These are phyloP conservation scores for Antitrichia curtipendula DNA, from an alignment of 225 moss, liverwort and hornwort genomes.

Conservation along the genomic window DNA sequence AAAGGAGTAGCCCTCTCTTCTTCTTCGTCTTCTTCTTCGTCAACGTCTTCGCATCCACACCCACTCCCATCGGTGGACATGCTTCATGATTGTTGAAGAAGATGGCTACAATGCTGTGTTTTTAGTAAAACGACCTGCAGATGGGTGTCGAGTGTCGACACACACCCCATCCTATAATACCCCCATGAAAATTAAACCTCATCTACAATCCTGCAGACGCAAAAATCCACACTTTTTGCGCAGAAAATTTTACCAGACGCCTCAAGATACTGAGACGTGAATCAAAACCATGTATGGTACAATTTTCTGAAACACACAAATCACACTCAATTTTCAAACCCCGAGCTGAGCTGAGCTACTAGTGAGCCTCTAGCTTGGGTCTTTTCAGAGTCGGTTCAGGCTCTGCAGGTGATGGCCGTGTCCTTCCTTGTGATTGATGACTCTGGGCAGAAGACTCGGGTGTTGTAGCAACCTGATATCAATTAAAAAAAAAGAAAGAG, in stretches of 20 bases:
- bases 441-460: constrained; percentile 57
- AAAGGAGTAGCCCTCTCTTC: not conserved
- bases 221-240: not conserved
- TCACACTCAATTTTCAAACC: not conserved
- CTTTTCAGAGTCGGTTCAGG: constrained; percentile 25
- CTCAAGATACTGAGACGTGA: not conserved
- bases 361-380: constrained; percentile 17
- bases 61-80: not conserved
- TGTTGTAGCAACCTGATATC: constrained; percentile 27
- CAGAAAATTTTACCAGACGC: not conserved
- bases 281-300: not conserved
- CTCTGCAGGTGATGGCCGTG: constrained; percentile 28
- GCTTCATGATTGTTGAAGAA: not conserved
- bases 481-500: not conserved
- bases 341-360: not conserved
- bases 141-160: not conserved
- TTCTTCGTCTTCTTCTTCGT: not conserved
- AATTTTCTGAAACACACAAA: not conserved
- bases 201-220: not conserved
- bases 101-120: not conserved
- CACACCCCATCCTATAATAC: not conserved
- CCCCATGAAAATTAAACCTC: not conserved
- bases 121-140: not conserved
- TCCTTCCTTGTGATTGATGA: constrained; percentile 49
- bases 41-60: not conserved